These are phyloP conservation scores for Aspergillus melleus DNA, from an alignment of 2,329 filamentous ascomycete genomes.

Conservation along the genomic window DNA sequence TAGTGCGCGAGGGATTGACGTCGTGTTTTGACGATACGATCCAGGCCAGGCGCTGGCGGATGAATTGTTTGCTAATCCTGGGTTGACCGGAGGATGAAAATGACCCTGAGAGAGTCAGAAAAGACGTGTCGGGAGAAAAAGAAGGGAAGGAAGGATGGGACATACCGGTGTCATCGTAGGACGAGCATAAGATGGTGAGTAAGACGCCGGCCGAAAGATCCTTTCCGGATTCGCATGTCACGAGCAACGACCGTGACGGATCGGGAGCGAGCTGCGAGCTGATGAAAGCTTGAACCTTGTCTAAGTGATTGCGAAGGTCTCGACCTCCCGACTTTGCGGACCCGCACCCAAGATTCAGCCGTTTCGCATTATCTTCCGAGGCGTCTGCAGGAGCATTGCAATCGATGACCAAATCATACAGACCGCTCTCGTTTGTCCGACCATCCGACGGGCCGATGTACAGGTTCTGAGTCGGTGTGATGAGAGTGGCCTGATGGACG, in stretches of 20 bases:
- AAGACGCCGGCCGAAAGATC: conserved; percentile 79
- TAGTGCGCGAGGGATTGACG: conserved; percentile 80
- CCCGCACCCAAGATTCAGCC: conserved; percentile 63
- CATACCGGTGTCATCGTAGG: conserved; percentile 65
- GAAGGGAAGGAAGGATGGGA: conserved; percentile 18
- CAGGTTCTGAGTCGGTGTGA: conserved; percentile 41
- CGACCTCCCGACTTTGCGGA: conserved; percentile 77
- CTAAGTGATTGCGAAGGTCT: conserved; percentile 72
- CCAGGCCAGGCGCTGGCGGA: conserved; percentile 75
- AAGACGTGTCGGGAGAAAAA: conserved; percentile 1
- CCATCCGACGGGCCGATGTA: conserved; percentile 29
- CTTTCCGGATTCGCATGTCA: conserved; percentile 75
- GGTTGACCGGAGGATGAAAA: conserved; percentile 29
- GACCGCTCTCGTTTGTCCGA: conserved; percentile 40
- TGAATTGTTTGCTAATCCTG: conserved; percentile 68
- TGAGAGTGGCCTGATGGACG: conserved; percentile 26
- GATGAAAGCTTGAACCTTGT: conserved; percentile 61
- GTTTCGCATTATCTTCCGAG: conserved; percentile 40
- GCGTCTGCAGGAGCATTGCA: conserved; percentile 33
- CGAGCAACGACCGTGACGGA: conserved; percentile 45
- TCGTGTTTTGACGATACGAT: conserved; percentile 77
- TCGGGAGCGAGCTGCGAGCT: conserved; percentile 32
- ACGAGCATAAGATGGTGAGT: conserved; percentile 73
- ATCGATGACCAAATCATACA: conserved; percentile 47
- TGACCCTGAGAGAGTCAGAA: conserved; percentile 25